Evolutionary conservation across 371 early-diverging fungal species (phyloP).

Genomic region (Blakeslea trispora): DNA sequence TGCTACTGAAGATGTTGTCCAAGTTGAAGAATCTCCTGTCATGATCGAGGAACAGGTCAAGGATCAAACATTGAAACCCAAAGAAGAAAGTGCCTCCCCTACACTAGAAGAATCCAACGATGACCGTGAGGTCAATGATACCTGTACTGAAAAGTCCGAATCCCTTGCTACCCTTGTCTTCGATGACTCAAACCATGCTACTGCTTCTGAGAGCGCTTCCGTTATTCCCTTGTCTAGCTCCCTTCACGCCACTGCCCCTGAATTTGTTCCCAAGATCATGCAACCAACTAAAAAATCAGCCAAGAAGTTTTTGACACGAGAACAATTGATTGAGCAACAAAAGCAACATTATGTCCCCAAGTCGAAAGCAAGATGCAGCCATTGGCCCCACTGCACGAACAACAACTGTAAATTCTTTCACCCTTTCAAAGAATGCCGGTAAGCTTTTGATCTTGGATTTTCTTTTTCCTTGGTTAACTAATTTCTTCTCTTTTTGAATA

Average conservation of each 20-base stretch:
- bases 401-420: slow-evolving; percentile 62
- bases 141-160: not conserved
- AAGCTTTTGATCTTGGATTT: too few relatives aligned
- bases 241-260: slow-evolving; percentile 17
- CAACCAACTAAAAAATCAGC: slow-evolving; percentile 12
- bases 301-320: slow-evolving; percentile 38
- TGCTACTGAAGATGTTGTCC: too few relatives aligned
- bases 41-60: too few relatives aligned
- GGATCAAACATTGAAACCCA: too few relatives aligned
- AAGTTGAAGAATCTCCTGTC: too few relatives aligned
- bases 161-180: not conserved
- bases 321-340: slow-evolving; percentile 42
- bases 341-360: slow-evolving; percentile 35
- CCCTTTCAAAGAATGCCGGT: slow-evolving; percentile 53
- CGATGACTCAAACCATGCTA: not conserved
- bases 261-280: slow-evolving; percentile 17
- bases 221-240: slow-evolving; percentile 1
- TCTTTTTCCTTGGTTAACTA: too few relatives aligned
- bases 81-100: too few relatives aligned
- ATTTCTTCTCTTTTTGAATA: slow-evolving; percentile 23
- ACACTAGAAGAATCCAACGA: too few relatives aligned
- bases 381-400: slow-evolving; percentile 63
- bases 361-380: slow-evolving; percentile 53
- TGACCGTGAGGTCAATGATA: too few relatives aligned
- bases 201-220: not conserved